phyloP scores from a whole-genome alignment of 345 rosid species.

The Mangifera indica region DNA sequence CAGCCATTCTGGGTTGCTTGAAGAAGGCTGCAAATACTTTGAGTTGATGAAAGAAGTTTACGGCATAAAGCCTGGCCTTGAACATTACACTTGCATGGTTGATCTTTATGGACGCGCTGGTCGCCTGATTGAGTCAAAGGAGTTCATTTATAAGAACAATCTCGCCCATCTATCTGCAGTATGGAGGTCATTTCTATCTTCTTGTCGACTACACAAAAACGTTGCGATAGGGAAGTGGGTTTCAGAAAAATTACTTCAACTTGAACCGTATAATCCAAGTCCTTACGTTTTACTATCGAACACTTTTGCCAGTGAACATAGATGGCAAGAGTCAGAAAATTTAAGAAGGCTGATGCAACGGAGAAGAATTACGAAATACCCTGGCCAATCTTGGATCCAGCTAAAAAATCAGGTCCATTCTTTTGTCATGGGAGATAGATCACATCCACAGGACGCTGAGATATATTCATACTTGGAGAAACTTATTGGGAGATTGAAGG shows the following conservation, averaged over 20 bases:
- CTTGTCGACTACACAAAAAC: conserved; percentile 48
- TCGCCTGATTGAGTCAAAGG: conserved; percentile 37
- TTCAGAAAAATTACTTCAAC: conserved; percentile 32
- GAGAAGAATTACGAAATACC: conserved; percentile 38
- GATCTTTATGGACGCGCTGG: conserved; percentile 60
- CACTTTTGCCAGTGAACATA: conserved; percentile 31
- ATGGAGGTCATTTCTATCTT: conserved; percentile 51
- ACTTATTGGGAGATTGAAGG: conserved; percentile 32
- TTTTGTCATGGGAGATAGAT: conserved; percentile 40
- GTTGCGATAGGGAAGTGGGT: conserved; percentile 43
- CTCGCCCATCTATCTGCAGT: conserved; percentile 35
- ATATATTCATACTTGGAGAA: conserved; percentile 35
- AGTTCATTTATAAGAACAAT: conserved; percentile 41
- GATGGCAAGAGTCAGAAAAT: conserved; percentile 45
- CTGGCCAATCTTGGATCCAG: conserved; percentile 60
- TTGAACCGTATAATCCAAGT: conserved; percentile 40
- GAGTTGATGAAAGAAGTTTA: conserved; percentile 42
- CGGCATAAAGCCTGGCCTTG: conserved; percentile 42
- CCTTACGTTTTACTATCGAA: conserved; percentile 47
- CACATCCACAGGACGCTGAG: conserved; percentile 26
- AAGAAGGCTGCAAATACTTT: conserved; percentile 47
- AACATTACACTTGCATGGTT: conserved; percentile 59
- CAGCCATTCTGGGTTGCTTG: conserved; percentile 48
- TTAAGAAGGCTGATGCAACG: conserved; percentile 40
- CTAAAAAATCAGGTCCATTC: conserved; percentile 35